A percentile compares a stretch with the other conserved stretches of the same genome.
Conservation (phyloP, 23 red algal species). For the Chondrus crispus region DNA sequence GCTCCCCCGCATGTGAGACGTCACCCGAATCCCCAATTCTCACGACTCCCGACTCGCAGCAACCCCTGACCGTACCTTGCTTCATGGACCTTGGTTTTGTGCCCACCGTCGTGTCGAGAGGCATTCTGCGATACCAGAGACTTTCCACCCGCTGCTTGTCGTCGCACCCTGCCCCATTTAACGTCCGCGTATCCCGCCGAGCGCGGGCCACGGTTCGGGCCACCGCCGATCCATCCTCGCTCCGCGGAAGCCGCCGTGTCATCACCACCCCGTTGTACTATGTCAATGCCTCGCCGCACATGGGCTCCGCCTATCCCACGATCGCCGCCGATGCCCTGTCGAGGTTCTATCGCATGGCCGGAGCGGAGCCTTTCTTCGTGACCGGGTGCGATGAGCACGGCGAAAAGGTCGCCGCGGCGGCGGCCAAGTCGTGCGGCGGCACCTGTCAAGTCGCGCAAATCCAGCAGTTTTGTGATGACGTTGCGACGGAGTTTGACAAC, state of each 20-base stretch:
- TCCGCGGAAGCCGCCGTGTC: not conserved
- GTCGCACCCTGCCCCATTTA: not conserved
- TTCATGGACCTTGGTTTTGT: not conserved
- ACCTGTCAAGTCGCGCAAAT: not conserved
- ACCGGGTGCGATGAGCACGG: conserved; percentile 98
- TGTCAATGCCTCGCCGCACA: conserved; percentile 91
- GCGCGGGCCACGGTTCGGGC: not conserved
- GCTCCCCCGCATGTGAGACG: too few species aligned
- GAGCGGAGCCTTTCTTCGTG: conserved; percentile 42
- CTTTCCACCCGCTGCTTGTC: not conserved
- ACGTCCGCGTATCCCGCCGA: not conserved
- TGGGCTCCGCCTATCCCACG: conserved; percentile 94
- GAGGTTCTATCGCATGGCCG: conserved; percentile 79
- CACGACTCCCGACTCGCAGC: too few species aligned
- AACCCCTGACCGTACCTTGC: not conserved
- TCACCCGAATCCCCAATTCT: too few species aligned
- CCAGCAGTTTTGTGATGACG: conserved; percentile 69
- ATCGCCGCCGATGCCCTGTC: conserved; percentile 90
- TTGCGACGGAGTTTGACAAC: conserved; percentile 46
- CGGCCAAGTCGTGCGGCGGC: conserved; percentile 6
- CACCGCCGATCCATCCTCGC: not conserved
- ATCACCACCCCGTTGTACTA: conserved; percentile 96
- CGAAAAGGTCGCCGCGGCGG: conserved; percentile 92
- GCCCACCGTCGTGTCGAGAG: not conserved
- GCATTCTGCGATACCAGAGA: not conserved